phyloP scores from a whole-genome alignment of 305 asterid species.

The Fraxinus sp. region DNA sequence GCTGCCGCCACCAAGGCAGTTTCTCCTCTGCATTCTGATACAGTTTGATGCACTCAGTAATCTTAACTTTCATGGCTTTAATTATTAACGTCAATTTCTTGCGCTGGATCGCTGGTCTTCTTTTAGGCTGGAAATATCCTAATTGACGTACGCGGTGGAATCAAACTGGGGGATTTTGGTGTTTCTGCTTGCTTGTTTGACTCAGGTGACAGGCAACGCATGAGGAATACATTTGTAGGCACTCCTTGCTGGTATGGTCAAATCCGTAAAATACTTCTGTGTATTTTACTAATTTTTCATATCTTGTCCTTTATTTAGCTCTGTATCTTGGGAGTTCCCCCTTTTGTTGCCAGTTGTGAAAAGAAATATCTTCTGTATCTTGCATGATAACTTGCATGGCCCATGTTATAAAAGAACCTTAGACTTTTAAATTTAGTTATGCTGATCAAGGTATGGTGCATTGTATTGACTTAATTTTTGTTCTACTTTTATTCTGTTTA shows the following conservation, averaged over 20 bases:
- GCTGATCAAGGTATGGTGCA: not conserved
- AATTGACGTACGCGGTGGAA: constrained; percentile 74
- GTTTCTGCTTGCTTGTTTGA: constrained; percentile 98
- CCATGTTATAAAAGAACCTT: not conserved
- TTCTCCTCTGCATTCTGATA: not conserved
- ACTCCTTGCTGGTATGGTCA: constrained; percentile 94
- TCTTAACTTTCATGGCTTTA: constrained; percentile 7
- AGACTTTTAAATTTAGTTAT: constrained; percentile 6
- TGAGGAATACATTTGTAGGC: constrained; percentile 95
- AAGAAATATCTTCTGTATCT: not conserved
- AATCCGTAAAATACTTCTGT: constrained; percentile 1
- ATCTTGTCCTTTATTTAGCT: not conserved
- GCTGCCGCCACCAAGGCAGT: not conserved
- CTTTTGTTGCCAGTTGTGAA: not conserved
- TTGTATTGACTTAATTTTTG: constrained; percentile 12
- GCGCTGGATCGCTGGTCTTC: not conserved
- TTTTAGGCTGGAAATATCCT: constrained; percentile 92
- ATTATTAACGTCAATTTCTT: constrained; percentile 5
- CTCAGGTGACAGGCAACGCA: constrained; percentile 89
- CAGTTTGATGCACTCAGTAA: not conserved
- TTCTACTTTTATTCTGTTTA: constrained; percentile 14
- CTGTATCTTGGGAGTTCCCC: constrained; percentile 5
- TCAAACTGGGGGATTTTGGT: constrained; percentile 97
- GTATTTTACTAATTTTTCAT: not conserved
- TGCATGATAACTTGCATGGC: not conserved